Evolutionary conservation across 306 rosid genomes (phyloP).

Genomic region (Castanea crenata): DNA sequence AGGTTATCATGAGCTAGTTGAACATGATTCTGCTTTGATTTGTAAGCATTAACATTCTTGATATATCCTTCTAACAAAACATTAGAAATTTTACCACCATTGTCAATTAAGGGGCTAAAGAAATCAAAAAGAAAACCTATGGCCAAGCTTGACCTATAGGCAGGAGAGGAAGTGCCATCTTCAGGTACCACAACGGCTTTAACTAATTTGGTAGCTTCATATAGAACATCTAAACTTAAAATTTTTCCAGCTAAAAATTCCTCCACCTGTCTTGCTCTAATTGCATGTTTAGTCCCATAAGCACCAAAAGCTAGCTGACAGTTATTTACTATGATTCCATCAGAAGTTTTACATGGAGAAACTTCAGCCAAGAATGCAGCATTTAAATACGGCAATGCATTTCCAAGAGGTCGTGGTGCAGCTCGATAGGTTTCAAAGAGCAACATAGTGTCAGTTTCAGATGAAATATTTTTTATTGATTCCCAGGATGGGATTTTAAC

Average conservation of each 20-base stretch:
- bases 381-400: slow-evolving; percentile 66
- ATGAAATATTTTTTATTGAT: slow-evolving; percentile 25
- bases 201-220: slow-evolving; percentile 58
- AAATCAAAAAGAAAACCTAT: slow-evolving; percentile 73
- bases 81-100: slow-evolving; percentile 20
- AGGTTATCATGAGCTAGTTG: slow-evolving; percentile 21
- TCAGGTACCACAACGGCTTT: slow-evolving; percentile 49
- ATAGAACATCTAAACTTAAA: slow-evolving; percentile 44
- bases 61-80: slow-evolving; percentile 19
- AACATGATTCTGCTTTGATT: slow-evolving; percentile 24
- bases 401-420: slow-evolving; percentile 87
- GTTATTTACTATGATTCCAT: slow-evolving; percentile 37
- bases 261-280: slow-evolving; percentile 76
- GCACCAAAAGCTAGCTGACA: slow-evolving; percentile 81
- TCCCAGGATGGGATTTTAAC: slow-evolving; percentile 61
- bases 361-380: slow-evolving; percentile 77
- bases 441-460: slow-evolving; percentile 31
- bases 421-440: slow-evolving; percentile 79
- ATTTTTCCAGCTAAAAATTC: slow-evolving; percentile 59
- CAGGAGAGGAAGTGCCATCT: slow-evolving; percentile 45
- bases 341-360: slow-evolving; percentile 46
- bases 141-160: slow-evolving; percentile 80
- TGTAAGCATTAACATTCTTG: slow-evolving; percentile 6
- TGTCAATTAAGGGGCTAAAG: slow-evolving; percentile 51
- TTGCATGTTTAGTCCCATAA: slow-evolving; percentile 63